Evolutionary conservation across 306 rosid genomes (phyloP), one percentile per base, ranked within the genome.

Genomic region (Clitoria ternatea): DNA sequence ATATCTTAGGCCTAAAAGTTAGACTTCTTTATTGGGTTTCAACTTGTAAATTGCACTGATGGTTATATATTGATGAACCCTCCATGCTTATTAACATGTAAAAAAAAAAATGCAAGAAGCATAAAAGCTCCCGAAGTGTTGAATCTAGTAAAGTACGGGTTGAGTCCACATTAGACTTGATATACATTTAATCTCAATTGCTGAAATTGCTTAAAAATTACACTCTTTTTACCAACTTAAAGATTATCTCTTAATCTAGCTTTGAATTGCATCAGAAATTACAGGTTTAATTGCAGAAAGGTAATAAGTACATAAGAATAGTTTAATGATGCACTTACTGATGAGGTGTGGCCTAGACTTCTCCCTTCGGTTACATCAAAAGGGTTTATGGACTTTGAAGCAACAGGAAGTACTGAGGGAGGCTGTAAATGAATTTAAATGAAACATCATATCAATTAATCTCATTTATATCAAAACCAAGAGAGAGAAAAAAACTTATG

Each of bases 351-450:
- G 27, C 11, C 60, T 79, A 78, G 30, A 70, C 74, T 61, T 79
- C 72, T 79, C 29, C 65, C 86, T 4, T 72, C 85, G 33, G 66
- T 68, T 42, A 77, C 57, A 26, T 85, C 95, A 75, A 94, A 94
- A 9, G 98, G 97, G 68, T 90, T 94, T 33, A 27, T 23, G 37
- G 84, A 66, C 60, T 48, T 83, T 53, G 86, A 74, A 75, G 79
- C 9, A 33, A 24, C 27, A 0, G 86, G 77, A 84, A 82, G 68
- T 47, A 81, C 79, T 45, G 85, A 23, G 64, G 22, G 53, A 29
- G 84, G 77, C 98, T 94, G 87, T 37, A 69, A 70, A 72, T 44
- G 62, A 69, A 82, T 94, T 86, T 37, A 69, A 70, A 72, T 44
- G 62, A 69, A 82, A 70, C 59, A 61, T 47, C 35, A 72, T 54